Evolutionary conservation across 805 yeast species (phyloP).

Genomic region (Lipomyces yamanashiensis): DNA sequence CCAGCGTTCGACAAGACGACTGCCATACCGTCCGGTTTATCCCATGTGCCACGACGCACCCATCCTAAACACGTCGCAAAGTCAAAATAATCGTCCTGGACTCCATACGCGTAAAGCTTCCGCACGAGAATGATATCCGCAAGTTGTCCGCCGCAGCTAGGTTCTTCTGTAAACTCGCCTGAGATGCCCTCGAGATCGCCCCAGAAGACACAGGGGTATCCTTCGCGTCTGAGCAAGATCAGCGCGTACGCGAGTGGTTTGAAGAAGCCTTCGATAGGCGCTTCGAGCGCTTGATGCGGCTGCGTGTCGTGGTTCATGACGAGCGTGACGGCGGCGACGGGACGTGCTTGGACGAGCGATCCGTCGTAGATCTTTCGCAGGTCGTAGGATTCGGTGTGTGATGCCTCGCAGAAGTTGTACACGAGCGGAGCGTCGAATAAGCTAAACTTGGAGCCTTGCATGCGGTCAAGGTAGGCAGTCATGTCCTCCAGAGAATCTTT

Average conservation of each 20-base stretch:
- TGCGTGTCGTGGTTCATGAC: conserved; percentile 37
- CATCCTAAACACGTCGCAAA: conserved; percentile 33
- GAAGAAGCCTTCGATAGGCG: conserved; percentile 34
- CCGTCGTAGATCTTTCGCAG: conserved; percentile 31
- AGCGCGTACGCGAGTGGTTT: conserved; percentile 35
- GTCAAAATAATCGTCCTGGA: conserved; percentile 34
- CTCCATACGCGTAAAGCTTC: conserved; percentile 31
- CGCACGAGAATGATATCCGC: conserved; percentile 32
- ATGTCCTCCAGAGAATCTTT: conserved; percentile 31
- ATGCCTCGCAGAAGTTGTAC: conserved; percentile 33
- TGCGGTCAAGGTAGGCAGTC: conserved; percentile 31
- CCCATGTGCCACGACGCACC: conserved; percentile 36
- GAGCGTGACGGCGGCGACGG: conserved; percentile 31
- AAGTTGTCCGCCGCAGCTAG: conserved; percentile 33
- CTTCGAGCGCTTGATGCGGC: conserved; percentile 35
- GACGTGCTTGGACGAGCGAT: conserved; percentile 28
- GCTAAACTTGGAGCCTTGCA: conserved; percentile 21
- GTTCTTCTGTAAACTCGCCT: conserved; percentile 21
- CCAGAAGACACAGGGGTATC: conserved; percentile 36
- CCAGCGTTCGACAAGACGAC: conserved; percentile 33
- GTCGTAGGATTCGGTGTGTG: conserved; percentile 25
- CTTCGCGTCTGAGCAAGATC: conserved; percentile 31
- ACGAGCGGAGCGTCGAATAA: conserved; percentile 36
- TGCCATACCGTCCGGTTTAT: conserved; percentile 28
- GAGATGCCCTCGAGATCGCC: conserved; percentile 34